Evolutionary conservation across 2,329 filamentous ascomycete genomes (phyloP).

Genomic region (Fusarium hainanense): DNA sequence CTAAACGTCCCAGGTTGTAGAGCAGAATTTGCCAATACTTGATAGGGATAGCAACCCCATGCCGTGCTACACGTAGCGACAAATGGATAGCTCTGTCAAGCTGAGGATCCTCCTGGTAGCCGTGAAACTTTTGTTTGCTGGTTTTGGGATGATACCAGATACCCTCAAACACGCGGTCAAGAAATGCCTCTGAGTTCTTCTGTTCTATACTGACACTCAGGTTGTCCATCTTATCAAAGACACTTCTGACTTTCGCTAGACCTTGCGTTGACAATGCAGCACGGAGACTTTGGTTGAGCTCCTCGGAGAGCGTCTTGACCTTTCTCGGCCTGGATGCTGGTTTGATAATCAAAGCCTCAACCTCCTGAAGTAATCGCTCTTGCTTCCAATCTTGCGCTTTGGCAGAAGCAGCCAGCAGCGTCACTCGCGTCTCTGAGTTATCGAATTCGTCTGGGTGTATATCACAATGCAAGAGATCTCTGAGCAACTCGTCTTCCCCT

Average conservation of each 20-base stretch:
- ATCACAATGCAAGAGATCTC: conserved; percentile 59
- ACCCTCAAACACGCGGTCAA: conserved; percentile 44
- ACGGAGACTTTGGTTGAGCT: conserved; percentile 42
- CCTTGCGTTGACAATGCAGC: conserved; percentile 13
- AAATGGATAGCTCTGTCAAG: conserved; percentile 49
- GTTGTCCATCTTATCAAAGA: conserved; percentile 51
- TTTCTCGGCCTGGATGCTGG: conserved; percentile 22
- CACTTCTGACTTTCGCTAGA: conserved; percentile 40
- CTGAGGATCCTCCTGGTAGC: conserved; percentile 31
- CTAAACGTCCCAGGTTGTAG: conserved; percentile 56
- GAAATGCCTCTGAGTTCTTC: conserved; percentile 43
- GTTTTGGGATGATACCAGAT: conserved; percentile 46
- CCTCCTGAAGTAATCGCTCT: conserved; percentile 57
- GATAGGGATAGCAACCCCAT: conserved; percentile 51
- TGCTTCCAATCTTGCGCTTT: conserved; percentile 52
- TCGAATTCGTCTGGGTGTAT: conserved; percentile 68
- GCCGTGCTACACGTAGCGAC: conserved; percentile 45
- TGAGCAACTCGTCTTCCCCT: conserved; percentile 63
- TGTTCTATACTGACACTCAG: conserved; percentile 46
- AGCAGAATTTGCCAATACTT: conserved; percentile 58
- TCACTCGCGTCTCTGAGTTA: conserved; percentile 55
- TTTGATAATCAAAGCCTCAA: conserved; percentile 47
- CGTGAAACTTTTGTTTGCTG: conserved; percentile 18
- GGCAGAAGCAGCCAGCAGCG: conserved; percentile 51
- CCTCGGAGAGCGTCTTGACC: conserved; percentile 30